phyloP scores from a whole-genome alignment of 2,329 filamentous ascomycete genomes.

The Cordyceps militaris region DNA sequence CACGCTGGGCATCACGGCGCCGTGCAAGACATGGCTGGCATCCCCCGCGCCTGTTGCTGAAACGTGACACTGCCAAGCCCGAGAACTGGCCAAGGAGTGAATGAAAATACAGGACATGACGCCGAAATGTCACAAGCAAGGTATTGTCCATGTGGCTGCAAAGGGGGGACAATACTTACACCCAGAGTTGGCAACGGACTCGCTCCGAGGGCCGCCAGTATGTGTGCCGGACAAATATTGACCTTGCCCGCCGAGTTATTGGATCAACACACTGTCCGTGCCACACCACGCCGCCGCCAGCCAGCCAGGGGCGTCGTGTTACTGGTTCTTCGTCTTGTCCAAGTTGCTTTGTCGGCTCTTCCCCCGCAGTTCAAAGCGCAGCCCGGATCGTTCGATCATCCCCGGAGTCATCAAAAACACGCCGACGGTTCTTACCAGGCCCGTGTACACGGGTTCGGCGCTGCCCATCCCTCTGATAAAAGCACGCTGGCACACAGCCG shows the following conservation, averaged over 20 bases:
- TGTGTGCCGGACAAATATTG: background rate
- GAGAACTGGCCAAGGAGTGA: background rate
- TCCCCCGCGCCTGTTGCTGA: background rate
- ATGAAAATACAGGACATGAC: background rate
- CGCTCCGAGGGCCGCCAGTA: background rate
- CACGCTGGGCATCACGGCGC: background rate
- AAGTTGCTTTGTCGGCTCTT: no score
- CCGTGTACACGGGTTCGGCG: no score
- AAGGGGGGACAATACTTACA: background rate
- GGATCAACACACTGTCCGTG: background rate
- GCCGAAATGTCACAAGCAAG: background rate
- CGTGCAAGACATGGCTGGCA: background rate
- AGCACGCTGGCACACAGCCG: no score
- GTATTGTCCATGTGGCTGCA: background rate
- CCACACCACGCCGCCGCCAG: no score
- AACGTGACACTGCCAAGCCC: constrained; percentile 1
- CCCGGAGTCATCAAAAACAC: no score
- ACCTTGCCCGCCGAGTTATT: background rate
- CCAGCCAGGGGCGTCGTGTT: background rate
- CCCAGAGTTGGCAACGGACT: background rate
- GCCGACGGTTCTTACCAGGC: no score
- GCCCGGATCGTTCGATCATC: background rate
- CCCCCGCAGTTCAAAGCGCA: no score
- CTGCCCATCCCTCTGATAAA: no score
- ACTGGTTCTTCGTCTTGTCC: background rate